Evolutionary conservation across 768 basidiomycete species (phyloP), one percentile per base, ranked within the genome.

Genomic region (Termitomyces sp.): DNA sequence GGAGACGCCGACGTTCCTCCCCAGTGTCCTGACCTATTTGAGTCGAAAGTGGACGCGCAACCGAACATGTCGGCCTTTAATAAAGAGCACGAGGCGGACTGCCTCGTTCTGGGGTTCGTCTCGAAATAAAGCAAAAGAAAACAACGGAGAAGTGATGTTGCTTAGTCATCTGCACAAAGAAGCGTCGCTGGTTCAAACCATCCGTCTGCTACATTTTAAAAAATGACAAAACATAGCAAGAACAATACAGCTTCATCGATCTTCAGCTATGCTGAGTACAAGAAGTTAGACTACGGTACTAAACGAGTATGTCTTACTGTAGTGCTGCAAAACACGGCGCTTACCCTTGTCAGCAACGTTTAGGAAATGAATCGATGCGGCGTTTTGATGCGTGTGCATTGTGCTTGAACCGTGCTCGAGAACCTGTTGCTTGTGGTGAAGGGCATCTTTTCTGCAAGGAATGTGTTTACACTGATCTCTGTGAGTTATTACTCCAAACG

Each of bases 381-480:
- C 81, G 81, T 50, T 94, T 97, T 68, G 92, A 97, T 68, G 85
- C 92, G 1, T 98, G 97, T 66, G 79, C 88, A 5, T 79, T 97
- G 14, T 99, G 96, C 68, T 74, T 97, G 35, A 85, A 90, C 52
- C 78, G 80, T 41, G 94, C 91, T 5, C 75, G 90, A 46, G 88
- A 93, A 50, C 93, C 96, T 0, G 75, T 95, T 34, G 81, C 87
- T 11, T 98, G 97, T 64, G 69, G 75, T 28, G 81, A 90, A 49
- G 97, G 97, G 0, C 97, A 98, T 70, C 62, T 98, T 22, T 98
- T 93, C 68, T 99, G 97, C 78, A 92, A 89, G 66, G 96, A 98
- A 72, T 98, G 97, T 64, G 87, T 88, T 24, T 84, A 94, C 57
- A 83, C 87, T 1, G 91, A 95, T 65, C 81, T 96, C 28, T 68